A percentile compares a stretch with the other conserved stretches of the same genome.
These are phyloP conservation scores for Spironucleus salmonicida DNA, from an alignment of 208 protist genomes.

Conservation along the genomic window DNA sequence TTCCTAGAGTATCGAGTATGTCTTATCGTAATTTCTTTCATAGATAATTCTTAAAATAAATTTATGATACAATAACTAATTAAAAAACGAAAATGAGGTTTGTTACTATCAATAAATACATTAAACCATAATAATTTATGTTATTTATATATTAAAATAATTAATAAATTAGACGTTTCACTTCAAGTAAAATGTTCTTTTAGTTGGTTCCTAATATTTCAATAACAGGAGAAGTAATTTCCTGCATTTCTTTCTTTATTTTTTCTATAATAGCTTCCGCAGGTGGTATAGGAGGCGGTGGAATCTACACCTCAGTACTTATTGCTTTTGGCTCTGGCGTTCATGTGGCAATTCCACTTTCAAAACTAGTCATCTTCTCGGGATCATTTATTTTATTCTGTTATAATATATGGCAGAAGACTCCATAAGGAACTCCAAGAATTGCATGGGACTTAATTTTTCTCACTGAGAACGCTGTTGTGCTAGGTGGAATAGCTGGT, in stretches of 20 bases:
- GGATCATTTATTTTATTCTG: background rate
- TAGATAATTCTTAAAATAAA: too few relatives aligned
- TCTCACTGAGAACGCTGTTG: background rate
- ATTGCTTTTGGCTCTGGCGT: background rate
- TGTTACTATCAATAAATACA: too few relatives aligned
- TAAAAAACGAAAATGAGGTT: too few relatives aligned
- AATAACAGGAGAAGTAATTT: background rate
- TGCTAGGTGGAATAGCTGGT: background rate
- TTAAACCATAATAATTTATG: too few relatives aligned
- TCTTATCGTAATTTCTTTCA: too few relatives aligned
- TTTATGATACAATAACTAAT: too few relatives aligned
- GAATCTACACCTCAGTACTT: background rate
- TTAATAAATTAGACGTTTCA: too few relatives aligned
- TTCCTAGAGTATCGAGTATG: too few relatives aligned
- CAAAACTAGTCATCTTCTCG: conserved; percentile 8
- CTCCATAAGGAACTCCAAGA: background rate
- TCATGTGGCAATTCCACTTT: background rate
- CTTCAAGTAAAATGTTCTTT: too few relatives aligned
- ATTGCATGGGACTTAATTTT: conserved; percentile 18
- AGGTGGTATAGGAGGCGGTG: conserved; percentile 12
- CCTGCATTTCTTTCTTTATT: background rate
- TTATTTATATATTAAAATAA: too few relatives aligned
- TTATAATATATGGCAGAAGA: background rate
- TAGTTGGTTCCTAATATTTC: too few relatives aligned
- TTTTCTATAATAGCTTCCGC: conserved; percentile 15